Base-by-base conservation (phyloP, 768 basidiomycete genomes). In the Amyloporia xantha region DNA sequence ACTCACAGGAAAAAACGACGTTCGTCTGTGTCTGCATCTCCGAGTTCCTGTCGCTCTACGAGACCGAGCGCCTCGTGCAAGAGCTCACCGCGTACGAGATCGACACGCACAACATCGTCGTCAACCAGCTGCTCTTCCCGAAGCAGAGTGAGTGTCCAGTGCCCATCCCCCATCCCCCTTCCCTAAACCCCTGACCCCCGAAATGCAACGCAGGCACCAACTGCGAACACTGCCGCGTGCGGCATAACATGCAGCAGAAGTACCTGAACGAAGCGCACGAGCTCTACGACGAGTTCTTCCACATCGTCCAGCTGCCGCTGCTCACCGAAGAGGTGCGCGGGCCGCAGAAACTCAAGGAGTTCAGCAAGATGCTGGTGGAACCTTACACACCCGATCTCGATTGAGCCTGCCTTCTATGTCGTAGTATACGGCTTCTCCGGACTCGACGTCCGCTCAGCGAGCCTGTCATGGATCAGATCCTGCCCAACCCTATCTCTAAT, bases 1-100 rank as follows among this genome's bases (percentile, higher is more conserved):
- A 44, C 3, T 13, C 37, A 38, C 50, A 94, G 91, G 96, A 99
- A 70, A 95, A 94, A 71, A 99, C 96, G 10, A 97, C 93, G 15
- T 99, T 99, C 61, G 87, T 99, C 59, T 97, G 96, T 60, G 95
- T 98, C 45, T 92, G 92, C 74, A 97, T 98, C 62, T 96, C 95
- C 45, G 95, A 98, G 67, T 98, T 99, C 77, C 71, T 98, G 57
- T 96, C 93, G 12, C 72, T 99, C 23, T 99, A 99, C 66, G 96
- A 99, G 73, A 99, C 96, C 23, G 96, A 99, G 67, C 88, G 96
- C 24, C 77, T 99, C 21, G 91, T 99, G 25, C 96, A 99, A 67
- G 94, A 97, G 65, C 72, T 96, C 39, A 91, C 88, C n/a, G 73
- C 81, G 39, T 91, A 91, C 63, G 91, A 92, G 64, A 97, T 97